Evolutionary conservation across 805 yeast genomes (phyloP), one percentile per base, ranked within the genome.

Genomic region (Metschnikowia cerradonensis): DNA sequence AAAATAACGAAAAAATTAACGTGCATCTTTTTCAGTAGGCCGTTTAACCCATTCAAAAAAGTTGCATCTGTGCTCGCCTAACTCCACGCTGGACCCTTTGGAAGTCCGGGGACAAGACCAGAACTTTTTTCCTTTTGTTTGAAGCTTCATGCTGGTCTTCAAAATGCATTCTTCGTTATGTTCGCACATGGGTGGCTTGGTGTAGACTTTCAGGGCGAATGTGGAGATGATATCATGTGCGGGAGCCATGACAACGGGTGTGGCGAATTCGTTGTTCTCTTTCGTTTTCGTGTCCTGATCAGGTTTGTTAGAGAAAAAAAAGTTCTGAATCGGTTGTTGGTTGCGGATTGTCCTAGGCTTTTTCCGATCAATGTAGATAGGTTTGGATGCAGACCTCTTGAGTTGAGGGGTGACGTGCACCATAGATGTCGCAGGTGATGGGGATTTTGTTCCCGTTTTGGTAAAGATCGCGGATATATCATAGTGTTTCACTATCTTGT

Each of bases 401-500:
- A 20, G 31, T 32, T 44, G 35, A 15, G 22, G 31, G 19, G 14
- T 6, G 7, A 10, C 14, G 8, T 19, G 8, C 19, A 6, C 43
- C 8, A 26, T 11, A 13, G 44, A 14, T 36, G 41, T 41, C 14
- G 47, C 36, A n/a, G 43, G 15, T 35, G 45, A 33, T 26, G 38
- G 45, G 2, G 47, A 17, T 22, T 49, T 34, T 11, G 51, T 45
- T 19, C 49, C 15, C 3, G 47, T 41, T 4, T 51, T 41, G 2
- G 52, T 44, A 37, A 73, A 72, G 58, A 72, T 56, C 15, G 53
- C 47, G 3, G 72, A 63, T 6, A 73, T 73, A 52, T 73, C 77
- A 34, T 62, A 53, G 45, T 64, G 64, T 45, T 63, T 64, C 11
- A 51, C 52, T 4, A 64, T 48, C 37, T 55, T 63, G 53, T 52